Evolutionary conservation across 352 stramenopile genomes (phyloP).

Genomic region (Pythium chondricola): DNA sequence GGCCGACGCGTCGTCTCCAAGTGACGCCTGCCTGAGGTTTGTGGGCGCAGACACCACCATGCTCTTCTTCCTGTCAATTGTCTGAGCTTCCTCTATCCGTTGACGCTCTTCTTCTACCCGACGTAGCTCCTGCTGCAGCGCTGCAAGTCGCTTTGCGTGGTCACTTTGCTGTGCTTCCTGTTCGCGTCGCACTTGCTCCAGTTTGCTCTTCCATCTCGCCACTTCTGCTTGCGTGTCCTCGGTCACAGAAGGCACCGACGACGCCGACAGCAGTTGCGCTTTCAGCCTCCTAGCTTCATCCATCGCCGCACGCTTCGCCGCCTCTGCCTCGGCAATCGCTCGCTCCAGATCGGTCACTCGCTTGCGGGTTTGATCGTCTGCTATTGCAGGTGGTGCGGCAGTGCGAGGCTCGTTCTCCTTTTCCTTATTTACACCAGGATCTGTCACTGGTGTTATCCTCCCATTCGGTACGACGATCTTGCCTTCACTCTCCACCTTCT

Average conservation of each 20-base stretch:
- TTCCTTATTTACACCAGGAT: no score
- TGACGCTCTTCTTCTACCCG: conserved; percentile 7
- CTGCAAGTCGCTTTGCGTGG: conserved; percentile 20
- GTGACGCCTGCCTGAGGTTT: conserved; percentile 48
- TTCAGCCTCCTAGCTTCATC: conserved; percentile 45
- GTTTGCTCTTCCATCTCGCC: conserved; percentile 41
- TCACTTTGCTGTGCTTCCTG: conserved; percentile 37
- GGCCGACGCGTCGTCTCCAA: conserved; percentile 38
- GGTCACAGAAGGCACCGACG: conserved; percentile 11
- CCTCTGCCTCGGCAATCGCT: conserved; percentile 22
- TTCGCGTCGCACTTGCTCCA: conserved; percentile 45
- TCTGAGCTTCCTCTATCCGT: not conserved
- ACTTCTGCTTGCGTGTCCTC: conserved; percentile 28
- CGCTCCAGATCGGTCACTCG: conserved; percentile 14
- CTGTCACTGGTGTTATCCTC: no score
- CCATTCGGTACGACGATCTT: not conserved
- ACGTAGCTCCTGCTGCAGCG: conserved; percentile 8
- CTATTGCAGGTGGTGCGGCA: not conserved
- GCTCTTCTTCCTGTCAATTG: no score
- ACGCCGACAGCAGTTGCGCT: conserved; percentile 20
- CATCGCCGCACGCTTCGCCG: conserved; percentile 34
- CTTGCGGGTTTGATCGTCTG: conserved; percentile 1
- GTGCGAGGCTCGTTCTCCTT: conserved; percentile 9
- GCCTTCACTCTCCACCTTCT: conserved; percentile 1
- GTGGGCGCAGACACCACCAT: conserved; percentile 2